Evolutionary conservation across 495 filamentous ascomycete species (phyloP).

Genomic region (Penicillium fimorum): DNA sequence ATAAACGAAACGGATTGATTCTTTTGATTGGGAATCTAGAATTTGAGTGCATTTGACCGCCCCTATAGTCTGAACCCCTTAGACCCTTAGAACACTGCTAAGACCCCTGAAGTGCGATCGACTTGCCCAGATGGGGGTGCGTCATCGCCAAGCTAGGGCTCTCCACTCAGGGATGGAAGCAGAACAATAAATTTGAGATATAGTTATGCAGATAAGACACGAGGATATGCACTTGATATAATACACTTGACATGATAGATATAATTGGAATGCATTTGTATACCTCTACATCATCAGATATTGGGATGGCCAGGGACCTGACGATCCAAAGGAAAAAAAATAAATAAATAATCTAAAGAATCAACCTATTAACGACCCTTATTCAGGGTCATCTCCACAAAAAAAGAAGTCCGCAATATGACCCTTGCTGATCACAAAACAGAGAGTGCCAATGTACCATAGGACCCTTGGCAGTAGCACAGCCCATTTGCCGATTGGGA

Average conservation of each 20-base stretch:
- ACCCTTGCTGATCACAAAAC: constrained; percentile 20
- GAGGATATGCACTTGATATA: background rate
- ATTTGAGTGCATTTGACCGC: background rate
- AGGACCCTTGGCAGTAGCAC: constrained; percentile 7
- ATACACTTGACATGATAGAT: background rate
- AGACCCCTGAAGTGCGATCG: constrained; percentile 10
- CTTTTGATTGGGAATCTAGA: constrained; percentile 3
- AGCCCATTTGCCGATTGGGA: constrained; percentile 1
- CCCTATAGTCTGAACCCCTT: background rate
- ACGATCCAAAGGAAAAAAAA: background rate
- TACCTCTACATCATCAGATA: background rate
- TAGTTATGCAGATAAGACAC: background rate
- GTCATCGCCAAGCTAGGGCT: constrained; percentile 14
- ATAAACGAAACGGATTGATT: background rate
- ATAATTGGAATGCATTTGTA: background rate
- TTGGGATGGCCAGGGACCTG: background rate
- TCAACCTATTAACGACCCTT: background rate
- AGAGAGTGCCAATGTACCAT: constrained; percentile 1
- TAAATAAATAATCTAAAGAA: constrained; percentile 1
- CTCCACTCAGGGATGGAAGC: background rate
- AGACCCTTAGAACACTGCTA: background rate
- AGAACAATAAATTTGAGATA: too few relatives aligned
- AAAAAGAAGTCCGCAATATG: background rate
- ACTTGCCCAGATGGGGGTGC: constrained; percentile 13
- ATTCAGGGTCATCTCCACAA: constrained; percentile 1